Conservation (phyloP, 208 protist species). For the Wallacemonas sp. region DNA sequence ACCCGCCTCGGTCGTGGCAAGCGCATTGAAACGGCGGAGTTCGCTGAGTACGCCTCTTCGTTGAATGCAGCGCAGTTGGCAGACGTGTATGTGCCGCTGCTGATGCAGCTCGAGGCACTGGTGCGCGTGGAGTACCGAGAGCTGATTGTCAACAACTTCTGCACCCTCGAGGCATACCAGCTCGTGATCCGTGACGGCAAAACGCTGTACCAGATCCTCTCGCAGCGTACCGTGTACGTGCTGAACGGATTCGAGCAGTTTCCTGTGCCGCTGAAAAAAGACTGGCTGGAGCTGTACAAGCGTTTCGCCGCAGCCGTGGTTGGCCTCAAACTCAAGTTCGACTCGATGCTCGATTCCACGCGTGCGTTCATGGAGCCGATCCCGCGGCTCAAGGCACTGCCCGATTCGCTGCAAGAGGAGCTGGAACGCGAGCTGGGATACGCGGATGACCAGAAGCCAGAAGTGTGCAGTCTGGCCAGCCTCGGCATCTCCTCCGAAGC, state of each 20-base stretch:
- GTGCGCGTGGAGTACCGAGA: conserved; percentile 46
- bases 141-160: conserved; percentile 77
- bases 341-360: conserved; percentile 51
- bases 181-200: conserved; percentile 66
- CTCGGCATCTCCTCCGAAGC: conserved; percentile 42
- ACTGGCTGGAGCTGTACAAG: conserved; percentile 48
- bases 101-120: conserved; percentile 39
- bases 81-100: conserved; percentile 43
- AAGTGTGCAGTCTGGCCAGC: conserved; percentile 48
- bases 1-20: conserved; percentile 28
- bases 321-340: conserved; percentile 45
- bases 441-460: conserved; percentile 27
- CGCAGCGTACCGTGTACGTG: conserved; percentile 60
- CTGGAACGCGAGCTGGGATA: conserved; percentile 48
- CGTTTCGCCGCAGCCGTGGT: conserved; percentile 36
- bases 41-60: conserved; percentile 46
- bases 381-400: conserved; percentile 56
- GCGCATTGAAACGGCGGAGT: conserved; percentile 56
- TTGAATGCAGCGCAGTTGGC: conserved; percentile 41
- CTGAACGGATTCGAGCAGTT: conserved; percentile 67
- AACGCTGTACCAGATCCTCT: conserved; percentile 58
- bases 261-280: conserved; percentile 36
- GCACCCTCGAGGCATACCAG: conserved; percentile 71
- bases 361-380: conserved; percentile 54
- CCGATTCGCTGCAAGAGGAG: conserved; percentile 35